phyloP scores from a whole-genome alignment of 2,329 filamentous ascomycete genomes.

The Ceratocystiopsis brevicomis region DNA sequence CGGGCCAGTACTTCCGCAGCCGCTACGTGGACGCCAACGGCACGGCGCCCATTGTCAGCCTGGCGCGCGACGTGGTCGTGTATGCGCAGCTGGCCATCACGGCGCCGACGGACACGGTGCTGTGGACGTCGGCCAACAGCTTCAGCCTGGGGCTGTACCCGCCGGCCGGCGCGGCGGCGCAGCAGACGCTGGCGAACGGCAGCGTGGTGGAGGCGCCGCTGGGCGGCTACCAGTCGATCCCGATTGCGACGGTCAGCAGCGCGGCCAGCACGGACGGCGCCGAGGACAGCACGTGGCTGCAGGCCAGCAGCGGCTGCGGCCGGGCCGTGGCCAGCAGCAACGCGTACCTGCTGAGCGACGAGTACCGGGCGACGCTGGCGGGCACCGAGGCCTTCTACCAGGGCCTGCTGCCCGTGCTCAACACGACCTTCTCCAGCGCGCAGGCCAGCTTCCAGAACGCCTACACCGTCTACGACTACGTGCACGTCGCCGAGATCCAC shows the following conservation, averaged over 20 bases:
- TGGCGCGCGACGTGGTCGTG: slow-evolving; percentile 48
- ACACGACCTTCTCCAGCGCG: slow-evolving; percentile 27
- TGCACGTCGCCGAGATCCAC: slow-evolving; percentile 42
- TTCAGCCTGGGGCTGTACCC: slow-evolving; percentile 83
- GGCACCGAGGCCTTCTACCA: slow-evolving; percentile 42
- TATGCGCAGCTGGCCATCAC: slow-evolving; percentile 52
- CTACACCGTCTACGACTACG: slow-evolving; percentile 40
- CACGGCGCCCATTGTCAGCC: slow-evolving; percentile 39
- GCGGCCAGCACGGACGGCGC: slow-evolving; percentile 35
- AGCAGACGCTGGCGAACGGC: slow-evolving; percentile 53
- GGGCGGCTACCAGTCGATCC: slow-evolving; percentile 69
- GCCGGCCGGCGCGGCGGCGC: slow-evolving; percentile 38
- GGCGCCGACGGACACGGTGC: slow-evolving; percentile 54
- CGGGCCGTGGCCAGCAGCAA: slow-evolving; percentile 36
- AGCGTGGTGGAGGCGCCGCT: slow-evolving; percentile 47
- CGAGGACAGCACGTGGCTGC: slow-evolving; percentile 38
- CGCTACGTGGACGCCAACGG: slow-evolving; percentile 51
- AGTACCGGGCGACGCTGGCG: slow-evolving; percentile 25
- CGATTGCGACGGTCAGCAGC: slow-evolving; percentile 41
- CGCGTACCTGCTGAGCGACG: slow-evolving; percentile 28
- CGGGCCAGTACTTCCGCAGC: slow-evolving; percentile 56
- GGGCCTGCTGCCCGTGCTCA: slow-evolving; percentile 33
- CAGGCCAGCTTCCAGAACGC: slow-evolving; percentile 38
- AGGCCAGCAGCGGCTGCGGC: slow-evolving; percentile 36
- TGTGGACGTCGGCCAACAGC: slow-evolving; percentile 60